These are phyloP conservation scores for Wickerhamiella alocasiicola DNA, from an alignment of 805 yeast species.

Conservation along the genomic window DNA sequence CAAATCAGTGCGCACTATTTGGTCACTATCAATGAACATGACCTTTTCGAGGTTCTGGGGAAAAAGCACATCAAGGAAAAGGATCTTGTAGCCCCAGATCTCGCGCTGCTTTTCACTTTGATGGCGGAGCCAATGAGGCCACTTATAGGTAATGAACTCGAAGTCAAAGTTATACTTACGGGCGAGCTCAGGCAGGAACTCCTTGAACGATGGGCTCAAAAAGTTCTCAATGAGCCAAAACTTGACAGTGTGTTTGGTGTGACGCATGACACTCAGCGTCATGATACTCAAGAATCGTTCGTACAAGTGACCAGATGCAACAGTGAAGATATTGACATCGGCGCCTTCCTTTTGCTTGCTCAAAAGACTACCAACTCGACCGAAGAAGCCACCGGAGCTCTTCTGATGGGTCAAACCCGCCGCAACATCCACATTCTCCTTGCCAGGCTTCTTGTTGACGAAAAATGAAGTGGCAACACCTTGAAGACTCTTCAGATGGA, in stretches of 20 bases:
- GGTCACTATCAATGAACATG: constrained; percentile 79
- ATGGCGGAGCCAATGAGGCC: constrained; percentile 83
- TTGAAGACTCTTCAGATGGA: constrained; percentile 5
- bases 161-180: constrained; percentile 49
- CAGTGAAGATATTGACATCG: constrained; percentile 64
- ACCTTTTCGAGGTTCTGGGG: constrained; percentile 66
- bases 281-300: constrained; percentile 65
- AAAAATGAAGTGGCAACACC: background rate
- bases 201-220: constrained; percentile 56
- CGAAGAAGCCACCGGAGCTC: constrained; percentile 5
- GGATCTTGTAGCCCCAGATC: constrained; percentile 78
- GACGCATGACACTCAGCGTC: constrained; percentile 62
- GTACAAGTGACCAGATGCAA: constrained; percentile 71
- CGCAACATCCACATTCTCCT: constrained; percentile 24
- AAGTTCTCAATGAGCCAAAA: constrained; percentile 83
- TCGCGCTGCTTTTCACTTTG: constrained; percentile 70
- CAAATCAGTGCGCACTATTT: constrained; percentile 64
- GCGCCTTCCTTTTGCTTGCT: constrained; percentile 30
- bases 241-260: constrained; percentile 52
- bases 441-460: constrained; percentile 24
- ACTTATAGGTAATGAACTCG: constrained; percentile 69
- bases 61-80: constrained; percentile 76
- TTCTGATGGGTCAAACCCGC: background rate
- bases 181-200: constrained; percentile 48
- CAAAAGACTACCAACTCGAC: background rate